Base-by-base conservation (phyloP, 2,329 filamentous ascomycete species). In the Colletotrichum destructivum region DNA sequence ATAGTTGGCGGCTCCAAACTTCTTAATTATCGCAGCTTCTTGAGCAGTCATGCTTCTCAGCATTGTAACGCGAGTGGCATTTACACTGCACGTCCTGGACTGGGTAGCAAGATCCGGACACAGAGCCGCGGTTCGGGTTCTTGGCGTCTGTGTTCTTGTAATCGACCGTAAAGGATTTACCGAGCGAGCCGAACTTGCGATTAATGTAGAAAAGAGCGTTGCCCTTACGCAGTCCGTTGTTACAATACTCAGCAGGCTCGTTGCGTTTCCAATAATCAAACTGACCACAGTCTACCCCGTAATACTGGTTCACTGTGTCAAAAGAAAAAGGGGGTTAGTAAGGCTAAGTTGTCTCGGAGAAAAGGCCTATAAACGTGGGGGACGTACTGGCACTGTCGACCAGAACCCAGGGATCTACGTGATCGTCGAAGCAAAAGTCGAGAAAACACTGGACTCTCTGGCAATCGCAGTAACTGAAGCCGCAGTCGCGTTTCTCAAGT, bases 261-360 rank as follows among this genome's bases (percentile, higher is more conserved):
- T 67, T 62, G 0, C 56, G 65, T 9, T 61, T 31, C 65, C 65
- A 67, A 23, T 26, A 18, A 1, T 67, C 56, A 21, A 54, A 67
- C 23, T 67, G 65, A 38, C 65, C 65, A 38, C 65, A 67, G 49
- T 67, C 65, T 9, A 54, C 65, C 23, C 65, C 65, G 26, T 67
- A 67, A 40, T 62, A 62, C 13, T 31, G 21, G 26, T 55, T 54
- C 65, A 67, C 56, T 62, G 13, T 2, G 13, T 2, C 42, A 16
- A 61, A 23, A 0, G 4, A 16, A 61, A 23, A 0, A 9, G 40
- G 23, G 8, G 42, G 23, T 2, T 26, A 18, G 60, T 13, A 66
- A n/a, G 21, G 11, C 26, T 26, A 5, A 26, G 26, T 26, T 26
- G 26, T 26, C 26, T 26, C 26, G 26, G 26, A 26, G 26, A 26